phyloP scores from a whole-genome alignment of 257 asterid species.

The Petrea volubilis region DNA sequence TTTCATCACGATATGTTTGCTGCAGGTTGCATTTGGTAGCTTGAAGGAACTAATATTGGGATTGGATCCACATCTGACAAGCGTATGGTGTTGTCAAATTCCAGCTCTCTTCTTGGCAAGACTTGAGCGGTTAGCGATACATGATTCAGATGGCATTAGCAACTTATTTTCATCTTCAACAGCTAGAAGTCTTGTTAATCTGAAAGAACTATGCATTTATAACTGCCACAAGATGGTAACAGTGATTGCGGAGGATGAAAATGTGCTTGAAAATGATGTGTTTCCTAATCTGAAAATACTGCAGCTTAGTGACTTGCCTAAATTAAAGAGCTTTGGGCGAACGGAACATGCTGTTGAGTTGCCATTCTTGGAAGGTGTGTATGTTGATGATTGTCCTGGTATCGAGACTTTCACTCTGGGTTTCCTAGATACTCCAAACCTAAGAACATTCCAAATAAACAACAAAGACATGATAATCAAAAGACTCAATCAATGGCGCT shows the following conservation, averaged over 20 bases:
- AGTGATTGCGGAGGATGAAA: background rate
- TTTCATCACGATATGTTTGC: too few relatives aligned
- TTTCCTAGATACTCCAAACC: too few relatives aligned
- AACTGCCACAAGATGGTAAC: background rate
- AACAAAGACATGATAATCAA: too few relatives aligned
- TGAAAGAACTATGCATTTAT: background rate
- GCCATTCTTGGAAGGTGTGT: too few relatives aligned
- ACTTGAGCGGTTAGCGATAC: background rate
- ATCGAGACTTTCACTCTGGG: too few relatives aligned
- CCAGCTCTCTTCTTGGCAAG: background rate
- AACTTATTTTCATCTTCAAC: background rate
- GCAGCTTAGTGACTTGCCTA: background rate
- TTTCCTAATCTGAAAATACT: background rate
- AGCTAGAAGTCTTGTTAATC: background rate
- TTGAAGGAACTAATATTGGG: background rate
- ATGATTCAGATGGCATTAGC: background rate
- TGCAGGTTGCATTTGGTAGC: background rate
- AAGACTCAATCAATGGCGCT: too few relatives aligned
- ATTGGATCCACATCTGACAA: too few relatives aligned
- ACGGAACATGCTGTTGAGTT: too few relatives aligned
- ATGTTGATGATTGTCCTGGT: too few relatives aligned
- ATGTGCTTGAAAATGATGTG: background rate
- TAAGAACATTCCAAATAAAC: too few relatives aligned
- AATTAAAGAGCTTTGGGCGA: background rate
- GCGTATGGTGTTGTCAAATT: background rate